Percentiles rank a stretch among this genome's conserved stretches.
phyloP scores from a whole-genome alignment of 2,329 filamentous ascomycete species.

The Geoglossum cookeanum region DNA sequence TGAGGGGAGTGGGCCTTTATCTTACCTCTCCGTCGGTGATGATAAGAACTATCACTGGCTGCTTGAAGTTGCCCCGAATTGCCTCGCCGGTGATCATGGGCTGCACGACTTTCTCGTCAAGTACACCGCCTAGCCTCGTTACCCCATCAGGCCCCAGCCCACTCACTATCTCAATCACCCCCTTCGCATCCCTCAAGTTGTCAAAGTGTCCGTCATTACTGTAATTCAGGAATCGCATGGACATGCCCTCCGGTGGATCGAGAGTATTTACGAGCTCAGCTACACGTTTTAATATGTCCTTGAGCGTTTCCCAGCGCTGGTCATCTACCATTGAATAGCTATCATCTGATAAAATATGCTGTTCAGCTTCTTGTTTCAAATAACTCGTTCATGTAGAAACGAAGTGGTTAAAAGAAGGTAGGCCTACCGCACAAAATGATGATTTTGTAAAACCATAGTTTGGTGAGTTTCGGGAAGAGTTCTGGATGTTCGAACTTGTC shows the following conservation, averaged over 20 bases:
- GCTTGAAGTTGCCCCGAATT: not conserved
- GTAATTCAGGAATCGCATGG: not conserved
- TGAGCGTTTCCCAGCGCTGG: not conserved
- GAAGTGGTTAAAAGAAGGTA: not conserved
- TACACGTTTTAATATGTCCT: not conserved
- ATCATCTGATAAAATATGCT: constrained; percentile 1
- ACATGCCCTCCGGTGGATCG: not conserved
- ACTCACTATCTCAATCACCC: not conserved
- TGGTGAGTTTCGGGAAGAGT: not conserved
- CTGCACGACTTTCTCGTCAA: not conserved
- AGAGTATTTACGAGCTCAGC: not conserved
- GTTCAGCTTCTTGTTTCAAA: not conserved
- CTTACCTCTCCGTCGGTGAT: constrained; percentile 1
- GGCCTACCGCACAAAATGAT: constrained; percentile 3
- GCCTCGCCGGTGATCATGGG: not conserved
- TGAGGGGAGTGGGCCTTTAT: not conserved
- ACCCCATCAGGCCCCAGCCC: not conserved
- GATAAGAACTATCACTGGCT: not conserved
- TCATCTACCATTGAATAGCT: not conserved
- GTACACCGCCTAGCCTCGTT: not conserved
- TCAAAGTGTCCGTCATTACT: not conserved
- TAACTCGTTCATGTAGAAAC: not conserved
- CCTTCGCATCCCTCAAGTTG: not conserved
- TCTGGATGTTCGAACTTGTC: not conserved
- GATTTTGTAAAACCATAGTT: not conserved